Percentiles rank a stretch among this genome's conserved stretches.
These are phyloP conservation scores for Phytophthora rubi DNA, from an alignment of 352 stramenopile genomes.

Conservation along the genomic window DNA sequence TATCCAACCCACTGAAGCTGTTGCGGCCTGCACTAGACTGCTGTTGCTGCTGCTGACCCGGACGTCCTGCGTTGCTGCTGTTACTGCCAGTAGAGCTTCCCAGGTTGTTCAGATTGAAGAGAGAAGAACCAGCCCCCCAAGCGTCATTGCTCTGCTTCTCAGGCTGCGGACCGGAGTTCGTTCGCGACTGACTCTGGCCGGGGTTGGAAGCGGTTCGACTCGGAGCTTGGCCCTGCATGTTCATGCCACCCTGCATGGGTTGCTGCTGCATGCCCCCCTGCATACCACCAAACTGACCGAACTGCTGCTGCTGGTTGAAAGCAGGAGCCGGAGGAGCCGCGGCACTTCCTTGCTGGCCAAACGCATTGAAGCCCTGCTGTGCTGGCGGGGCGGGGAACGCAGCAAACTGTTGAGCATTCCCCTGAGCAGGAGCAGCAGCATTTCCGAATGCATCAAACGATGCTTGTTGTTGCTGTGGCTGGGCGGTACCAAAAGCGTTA, in stretches of 20 bases:
- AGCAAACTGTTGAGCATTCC: slow-evolving; percentile 45
- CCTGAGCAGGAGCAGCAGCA: slow-evolving; percentile 32
- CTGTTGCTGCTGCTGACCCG: slow-evolving; percentile 38
- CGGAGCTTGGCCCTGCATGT: slow-evolving; percentile 41
- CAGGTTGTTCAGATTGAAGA: slow-evolving; percentile 86
- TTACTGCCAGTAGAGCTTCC: slow-evolving; percentile 37
- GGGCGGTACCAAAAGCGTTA: slow-evolving; percentile 56
- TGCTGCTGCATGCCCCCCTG: slow-evolving; percentile 50
- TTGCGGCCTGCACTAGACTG: slow-evolving; percentile 47
- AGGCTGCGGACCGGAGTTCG: slow-evolving; percentile 34
- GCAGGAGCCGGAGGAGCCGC: slow-evolving; percentile 44
- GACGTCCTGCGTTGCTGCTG: slow-evolving; percentile 33
- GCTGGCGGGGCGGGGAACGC: slow-evolving; percentile 45
- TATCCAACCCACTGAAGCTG: slow-evolving; percentile 87
- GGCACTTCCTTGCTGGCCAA: slow-evolving; percentile 47
- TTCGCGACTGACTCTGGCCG: slow-evolving; percentile 33
- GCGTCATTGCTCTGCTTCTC: slow-evolving; percentile 76
- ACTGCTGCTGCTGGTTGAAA: slow-evolving; percentile 57
- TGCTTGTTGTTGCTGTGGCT: slow-evolving; percentile 46
- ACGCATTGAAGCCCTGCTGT: slow-evolving; percentile 58
- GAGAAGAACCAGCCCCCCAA: slow-evolving; percentile 78
- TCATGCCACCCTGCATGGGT: slow-evolving; percentile 43
- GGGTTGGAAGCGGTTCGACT: slow-evolving; percentile 56
- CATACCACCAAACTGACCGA: slow-evolving; percentile 54
- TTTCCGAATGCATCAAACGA: slow-evolving; percentile 73